A percentile compares a stretch with the other conserved stretches of the same genome.
Conservation (phyloP, 1,284 basidiomycete species). For the Ustilago shanxiensis region DNA sequence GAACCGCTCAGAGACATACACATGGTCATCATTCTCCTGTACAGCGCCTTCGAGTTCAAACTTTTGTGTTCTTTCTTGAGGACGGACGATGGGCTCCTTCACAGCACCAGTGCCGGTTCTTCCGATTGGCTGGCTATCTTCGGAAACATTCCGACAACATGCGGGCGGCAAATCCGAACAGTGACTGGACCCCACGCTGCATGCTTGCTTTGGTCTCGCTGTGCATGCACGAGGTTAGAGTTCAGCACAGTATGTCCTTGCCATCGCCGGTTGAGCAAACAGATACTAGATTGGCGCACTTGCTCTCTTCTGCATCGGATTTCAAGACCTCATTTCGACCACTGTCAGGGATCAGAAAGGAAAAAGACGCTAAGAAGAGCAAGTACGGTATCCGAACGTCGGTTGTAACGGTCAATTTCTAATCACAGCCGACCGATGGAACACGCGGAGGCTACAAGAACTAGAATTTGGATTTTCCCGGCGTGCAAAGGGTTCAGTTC, state of each 20-base stretch:
- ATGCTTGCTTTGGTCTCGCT: no score
- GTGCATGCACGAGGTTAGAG: neutral
- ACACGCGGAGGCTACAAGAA: neutral
- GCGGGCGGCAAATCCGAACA: neutral
- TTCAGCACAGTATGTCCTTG: neutral
- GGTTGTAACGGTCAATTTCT: constrained; percentile 3
- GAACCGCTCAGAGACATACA: no score
- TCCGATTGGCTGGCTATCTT: constrained; percentile 6
- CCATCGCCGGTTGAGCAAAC: neutral
- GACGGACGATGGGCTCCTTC: no score
- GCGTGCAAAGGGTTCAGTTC: neutral
- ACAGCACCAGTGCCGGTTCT: neutral
- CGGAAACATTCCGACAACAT: neutral
- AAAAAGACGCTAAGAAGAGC: no score
- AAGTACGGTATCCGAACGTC: neutral
- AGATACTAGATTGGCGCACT: no score
- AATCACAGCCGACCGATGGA: neutral
- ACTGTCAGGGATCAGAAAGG: neutral
- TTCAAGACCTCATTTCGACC: neutral
- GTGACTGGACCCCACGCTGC: neutral
- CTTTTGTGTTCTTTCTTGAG: no score
- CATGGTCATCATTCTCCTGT: no score
- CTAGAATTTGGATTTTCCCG: neutral
- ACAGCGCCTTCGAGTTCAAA: no score
- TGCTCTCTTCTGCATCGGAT: no score